Evolutionary conservation across 148 eudicot species (phyloP), one percentile per base, ranked within the genome.

Genomic region (Vaccinium corymbosum): DNA sequence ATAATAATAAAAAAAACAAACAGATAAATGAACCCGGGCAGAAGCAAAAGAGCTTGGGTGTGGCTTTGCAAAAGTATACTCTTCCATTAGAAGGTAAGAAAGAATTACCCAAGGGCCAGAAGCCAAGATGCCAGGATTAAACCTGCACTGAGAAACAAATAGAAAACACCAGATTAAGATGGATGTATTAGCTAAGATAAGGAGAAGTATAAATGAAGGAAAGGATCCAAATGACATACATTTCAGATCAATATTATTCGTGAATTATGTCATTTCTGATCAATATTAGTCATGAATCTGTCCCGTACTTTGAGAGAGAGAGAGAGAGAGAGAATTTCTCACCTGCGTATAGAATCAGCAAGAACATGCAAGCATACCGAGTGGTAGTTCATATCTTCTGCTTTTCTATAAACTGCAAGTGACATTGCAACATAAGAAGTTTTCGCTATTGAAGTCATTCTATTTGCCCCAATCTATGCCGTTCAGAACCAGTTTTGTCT

Each of bases 291-390:
- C 15, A 55, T 53, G 22, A 80, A 80, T 59, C 13, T 71, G 38
- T 59, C 51, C 49, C 3, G 53, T 59, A 38, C 11, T 38, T 7
- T 19, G 80, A 27, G 32, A 78, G 76, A 51, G 55, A 79, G 35
- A 32, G 76, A 64, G 81, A 68, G 80, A 27, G 32, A 78, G 76
- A 51, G 55, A 79, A 19, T 76, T 78, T 55, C 83, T 84, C 85
- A 97, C 99, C 99, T 97, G 81, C 99, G 95, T 83, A 97, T 93
- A 55, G 99, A 97, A 89, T 97, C 99, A 82, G 99, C 93, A 85
- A 97, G 93, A 84, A 97, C 99, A 90, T 97, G 99, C 78, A 97
- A 88, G 91, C 95, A 97, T 64, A 97, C 93, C 1, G 99, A 92
- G 81, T 97, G 99, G 87, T 93, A 87, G 84, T 97, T 97, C 97